phyloP scores from a whole-genome alignment of 2,329 filamentous ascomycete genomes.

The Colletotrichum siamense region DNA sequence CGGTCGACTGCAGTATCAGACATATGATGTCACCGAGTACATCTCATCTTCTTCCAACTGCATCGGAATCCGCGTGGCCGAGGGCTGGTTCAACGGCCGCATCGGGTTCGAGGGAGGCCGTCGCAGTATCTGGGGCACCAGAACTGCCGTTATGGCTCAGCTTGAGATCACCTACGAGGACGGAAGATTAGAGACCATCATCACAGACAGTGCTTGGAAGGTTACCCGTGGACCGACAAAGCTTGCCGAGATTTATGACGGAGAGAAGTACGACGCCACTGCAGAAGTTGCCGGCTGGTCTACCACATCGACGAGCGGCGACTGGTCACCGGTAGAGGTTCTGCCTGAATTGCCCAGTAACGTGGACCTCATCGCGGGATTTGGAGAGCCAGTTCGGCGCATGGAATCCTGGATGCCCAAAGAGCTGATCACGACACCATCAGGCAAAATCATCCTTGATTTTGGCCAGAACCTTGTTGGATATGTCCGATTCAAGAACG shows the following conservation, averaged over 20 bases:
- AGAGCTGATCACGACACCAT: conserved; percentile 32
- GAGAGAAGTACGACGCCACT: conserved; percentile 19
- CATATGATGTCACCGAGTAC: conserved; percentile 52
- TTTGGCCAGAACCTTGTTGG: conserved; percentile 52
- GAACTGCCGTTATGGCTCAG: not conserved
- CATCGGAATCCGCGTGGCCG: conserved; percentile 46
- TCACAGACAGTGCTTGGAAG: not conserved
- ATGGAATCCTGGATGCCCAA: conserved; percentile 32
- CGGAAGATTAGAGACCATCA: not conserved
- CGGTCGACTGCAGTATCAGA: conserved; percentile 56
- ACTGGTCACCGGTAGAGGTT: not conserved
- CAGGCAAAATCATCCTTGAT: conserved; percentile 43
- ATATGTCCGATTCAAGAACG: conserved; percentile 27
- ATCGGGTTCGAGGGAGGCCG: conserved; percentile 23
- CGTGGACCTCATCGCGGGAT: not conserved
- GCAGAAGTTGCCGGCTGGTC: conserved; percentile 6
- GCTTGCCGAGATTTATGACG: conserved; percentile 22
- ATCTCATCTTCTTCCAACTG: conserved; percentile 37
- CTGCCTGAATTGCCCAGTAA: not conserved
- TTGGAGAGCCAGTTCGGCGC: conserved; percentile 12
- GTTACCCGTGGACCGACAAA: not conserved
- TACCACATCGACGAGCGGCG: not conserved
- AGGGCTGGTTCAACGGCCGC: conserved; percentile 48
- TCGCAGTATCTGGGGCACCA: conserved; percentile 30
- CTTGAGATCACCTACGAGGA: not conserved